Percentiles rank a stretch among this genome's conserved stretches.
Evolutionary conservation across 139 green algal species (phyloP).

Genomic region (Chlorella sp.): DNA sequence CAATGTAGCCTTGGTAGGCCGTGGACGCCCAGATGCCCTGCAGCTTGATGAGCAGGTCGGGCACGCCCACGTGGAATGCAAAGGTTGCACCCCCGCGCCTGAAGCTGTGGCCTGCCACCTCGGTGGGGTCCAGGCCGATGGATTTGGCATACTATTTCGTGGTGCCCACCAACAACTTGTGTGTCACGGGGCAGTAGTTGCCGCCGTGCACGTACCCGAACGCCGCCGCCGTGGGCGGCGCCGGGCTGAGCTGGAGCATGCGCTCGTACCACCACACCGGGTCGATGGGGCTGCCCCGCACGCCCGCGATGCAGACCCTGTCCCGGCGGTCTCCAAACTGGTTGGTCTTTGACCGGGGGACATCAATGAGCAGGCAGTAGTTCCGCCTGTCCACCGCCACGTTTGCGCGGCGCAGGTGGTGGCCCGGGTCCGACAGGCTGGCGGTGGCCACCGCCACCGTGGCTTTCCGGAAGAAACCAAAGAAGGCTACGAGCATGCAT

Average conservation of each 20-base stretch:
- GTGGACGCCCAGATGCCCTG: not conserved
- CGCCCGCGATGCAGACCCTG: not conserved
- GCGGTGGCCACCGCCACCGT: not conserved
- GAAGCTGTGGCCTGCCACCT: not conserved
- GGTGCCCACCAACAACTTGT: not conserved
- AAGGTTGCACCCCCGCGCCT: not conserved
- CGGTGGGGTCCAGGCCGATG: not conserved
- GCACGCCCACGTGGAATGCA: not conserved
- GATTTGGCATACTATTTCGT: not conserved
- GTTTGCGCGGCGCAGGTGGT: too few species aligned
- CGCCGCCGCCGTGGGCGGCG: not conserved
- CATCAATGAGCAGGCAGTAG: too few species aligned
- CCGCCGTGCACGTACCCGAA: not conserved
- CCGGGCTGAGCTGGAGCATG: not conserved
- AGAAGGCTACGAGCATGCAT: conserved; percentile 4
- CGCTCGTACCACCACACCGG: not conserved
- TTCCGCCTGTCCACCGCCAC: too few species aligned
- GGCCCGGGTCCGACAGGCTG: not conserved
- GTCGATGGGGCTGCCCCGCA: not conserved
- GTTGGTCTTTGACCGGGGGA: not conserved
- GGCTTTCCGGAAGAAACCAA: not conserved
- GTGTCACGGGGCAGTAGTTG: not conserved
- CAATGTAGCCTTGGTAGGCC: not conserved
- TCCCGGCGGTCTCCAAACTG: not conserved
- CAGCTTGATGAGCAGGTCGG: not conserved